phyloP scores from a whole-genome alignment of 352 stramenopile species.

The Phytophthora crassamura region DNA sequence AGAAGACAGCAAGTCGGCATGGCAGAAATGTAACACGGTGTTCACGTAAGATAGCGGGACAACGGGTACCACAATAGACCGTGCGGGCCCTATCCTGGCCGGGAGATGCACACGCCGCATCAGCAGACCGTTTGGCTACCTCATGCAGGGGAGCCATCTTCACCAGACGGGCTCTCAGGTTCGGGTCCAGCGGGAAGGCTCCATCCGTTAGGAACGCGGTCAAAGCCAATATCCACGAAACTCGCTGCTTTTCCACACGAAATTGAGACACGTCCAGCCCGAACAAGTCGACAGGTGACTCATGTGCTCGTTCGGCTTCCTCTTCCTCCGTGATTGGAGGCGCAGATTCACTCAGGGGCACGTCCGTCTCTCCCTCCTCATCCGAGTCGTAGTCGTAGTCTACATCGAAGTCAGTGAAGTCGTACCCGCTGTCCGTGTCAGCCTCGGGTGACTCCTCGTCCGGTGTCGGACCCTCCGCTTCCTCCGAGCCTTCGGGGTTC shows the following conservation, averaged over 20 bases:
- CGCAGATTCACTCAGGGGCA: too few relatives aligned
- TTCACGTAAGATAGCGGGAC: not conserved
- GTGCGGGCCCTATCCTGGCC: not conserved
- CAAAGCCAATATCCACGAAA: constrained; percentile 5
- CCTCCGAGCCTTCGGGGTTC: too few relatives aligned
- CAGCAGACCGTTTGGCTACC: not conserved
- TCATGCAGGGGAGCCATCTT: not conserved
- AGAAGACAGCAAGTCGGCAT: not conserved
- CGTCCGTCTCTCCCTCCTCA: too few relatives aligned
- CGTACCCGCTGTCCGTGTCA: too few relatives aligned
- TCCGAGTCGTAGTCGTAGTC: too few relatives aligned
- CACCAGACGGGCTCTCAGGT: not conserved
- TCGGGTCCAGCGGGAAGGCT: constrained; percentile 4
- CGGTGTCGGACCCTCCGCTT: too few relatives aligned
- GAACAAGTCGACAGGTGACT: not conserved
- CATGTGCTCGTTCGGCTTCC: too few relatives aligned
- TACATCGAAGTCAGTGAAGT: too few relatives aligned
- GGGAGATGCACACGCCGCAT: not conserved
- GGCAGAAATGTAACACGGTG: constrained; percentile 14
- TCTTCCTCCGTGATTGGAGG: too few relatives aligned
- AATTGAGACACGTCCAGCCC: not conserved
- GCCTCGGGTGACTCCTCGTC: too few relatives aligned
- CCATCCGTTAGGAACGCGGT: not conserved
- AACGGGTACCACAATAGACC: not conserved
- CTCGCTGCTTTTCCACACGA: too few relatives aligned